These are phyloP conservation scores for Saccharomyces paradoxus DNA, from an alignment of 805 yeast species.

Conservation along the genomic window DNA sequence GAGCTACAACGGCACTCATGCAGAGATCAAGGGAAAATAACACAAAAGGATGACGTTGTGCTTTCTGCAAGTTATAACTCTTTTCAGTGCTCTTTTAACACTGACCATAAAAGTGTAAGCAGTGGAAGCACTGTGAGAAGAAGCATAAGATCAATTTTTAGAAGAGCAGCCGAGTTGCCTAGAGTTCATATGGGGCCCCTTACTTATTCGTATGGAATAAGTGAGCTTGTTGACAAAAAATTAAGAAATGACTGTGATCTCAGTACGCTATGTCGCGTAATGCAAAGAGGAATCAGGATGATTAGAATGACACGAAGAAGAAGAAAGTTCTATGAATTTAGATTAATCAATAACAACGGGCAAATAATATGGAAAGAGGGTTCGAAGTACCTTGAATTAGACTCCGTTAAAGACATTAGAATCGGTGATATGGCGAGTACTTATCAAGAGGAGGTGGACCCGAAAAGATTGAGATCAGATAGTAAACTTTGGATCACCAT, in stretches of 20 bases:
- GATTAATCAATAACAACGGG: conserved; percentile 13
- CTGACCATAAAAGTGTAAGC: background rate
- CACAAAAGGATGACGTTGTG: background rate
- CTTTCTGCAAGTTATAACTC: background rate
- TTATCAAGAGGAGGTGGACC: conserved; percentile 49
- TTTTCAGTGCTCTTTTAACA: background rate
- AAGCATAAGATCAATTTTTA: conserved; percentile 10
- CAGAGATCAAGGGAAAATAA: background rate
- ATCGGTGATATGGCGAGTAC: conserved; percentile 68
- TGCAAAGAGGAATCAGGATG: conserved; percentile 19
- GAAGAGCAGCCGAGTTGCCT: conserved; percentile 11
- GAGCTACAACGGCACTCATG: background rate
- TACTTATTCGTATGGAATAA: conserved; percentile 17
- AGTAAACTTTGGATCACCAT: conserved; percentile 68
- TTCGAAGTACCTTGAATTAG: conserved; percentile 23
- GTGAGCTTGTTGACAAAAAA: conserved; percentile 5
- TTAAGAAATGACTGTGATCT: conserved; percentile 3
- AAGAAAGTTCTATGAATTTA: conserved; percentile 17
- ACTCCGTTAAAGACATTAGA: conserved; percentile 29
- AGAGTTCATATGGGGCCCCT: conserved; percentile 17
- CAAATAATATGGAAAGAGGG: conserved; percentile 26
- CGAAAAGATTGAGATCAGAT: conserved; percentile 57
- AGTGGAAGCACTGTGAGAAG: conserved; percentile 3
- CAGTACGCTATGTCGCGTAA: conserved; percentile 3
- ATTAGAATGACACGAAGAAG: conserved; percentile 27